These are phyloP conservation scores for Didymella segeticola DNA, from an alignment of 2,329 filamentous ascomycete species.

Conservation along the genomic window DNA sequence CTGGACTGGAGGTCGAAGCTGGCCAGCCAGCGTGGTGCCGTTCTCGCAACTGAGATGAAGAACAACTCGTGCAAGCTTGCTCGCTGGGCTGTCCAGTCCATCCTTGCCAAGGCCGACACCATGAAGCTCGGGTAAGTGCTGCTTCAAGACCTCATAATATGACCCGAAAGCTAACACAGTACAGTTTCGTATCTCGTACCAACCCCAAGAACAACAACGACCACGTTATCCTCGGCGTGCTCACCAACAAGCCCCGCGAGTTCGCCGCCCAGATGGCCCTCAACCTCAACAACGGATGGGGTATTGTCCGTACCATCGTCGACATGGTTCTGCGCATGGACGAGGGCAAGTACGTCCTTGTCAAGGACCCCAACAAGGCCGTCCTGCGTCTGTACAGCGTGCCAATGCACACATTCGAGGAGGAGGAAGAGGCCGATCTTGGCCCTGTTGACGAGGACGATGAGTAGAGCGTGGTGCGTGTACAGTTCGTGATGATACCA, in stretches of 20 bases:
- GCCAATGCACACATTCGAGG: conserved; percentile 85
- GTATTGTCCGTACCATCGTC: conserved; percentile 96
- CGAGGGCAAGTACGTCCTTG: conserved; percentile 80
- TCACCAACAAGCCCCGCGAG: conserved; percentile 97
- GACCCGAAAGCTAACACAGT: conserved; percentile 10
- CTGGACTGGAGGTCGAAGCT: conserved; percentile 98
- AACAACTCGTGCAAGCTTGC: conserved; percentile 99
- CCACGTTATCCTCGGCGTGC: conserved; percentile 92
- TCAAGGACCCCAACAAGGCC: conserved; percentile 95
- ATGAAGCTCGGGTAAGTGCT: conserved; percentile 92
- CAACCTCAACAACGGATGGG: conserved; percentile 96
- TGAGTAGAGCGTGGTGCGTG: conserved; percentile 50
- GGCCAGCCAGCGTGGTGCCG: conserved; percentile 90
- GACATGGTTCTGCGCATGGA: conserved; percentile 86
- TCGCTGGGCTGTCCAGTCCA: conserved; percentile 95
- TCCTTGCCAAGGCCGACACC: conserved; percentile 93
- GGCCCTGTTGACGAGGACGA: conserved; percentile 62
- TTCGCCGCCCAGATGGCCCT: conserved; percentile 98
- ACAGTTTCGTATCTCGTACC: conserved; percentile 89
- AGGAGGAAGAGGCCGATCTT: conserved; percentile 79
- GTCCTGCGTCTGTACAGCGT: conserved; percentile 94
- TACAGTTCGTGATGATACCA: conserved; percentile 30
- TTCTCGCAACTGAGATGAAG: conserved; percentile 99
- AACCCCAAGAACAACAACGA: conserved; percentile 93
- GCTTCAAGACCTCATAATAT: not conserved